phyloP scores from a whole-genome alignment of 2,329 filamentous ascomycete genomes.

The Gnomoniopsis sp. region DNA sequence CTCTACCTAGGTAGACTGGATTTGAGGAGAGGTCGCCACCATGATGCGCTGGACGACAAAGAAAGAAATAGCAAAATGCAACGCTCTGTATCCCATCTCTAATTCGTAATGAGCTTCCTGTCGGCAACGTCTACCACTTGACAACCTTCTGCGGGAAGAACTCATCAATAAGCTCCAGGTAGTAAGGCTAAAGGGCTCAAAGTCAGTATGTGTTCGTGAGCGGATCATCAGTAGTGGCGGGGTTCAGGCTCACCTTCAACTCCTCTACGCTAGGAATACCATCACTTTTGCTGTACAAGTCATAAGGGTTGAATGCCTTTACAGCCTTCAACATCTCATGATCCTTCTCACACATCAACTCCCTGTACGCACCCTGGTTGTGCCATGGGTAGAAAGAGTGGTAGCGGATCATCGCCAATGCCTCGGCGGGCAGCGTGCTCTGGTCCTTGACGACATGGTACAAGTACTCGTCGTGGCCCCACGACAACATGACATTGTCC shows the following conservation, averaged over 20 bases:
- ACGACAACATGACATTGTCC: conserved; percentile 84
- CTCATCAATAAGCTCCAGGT: conserved; percentile 70
- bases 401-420: conserved; percentile 88
- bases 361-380: conserved; percentile 71
- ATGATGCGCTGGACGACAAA: neutral
- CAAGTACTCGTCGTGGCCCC: conserved; percentile 86
- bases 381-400: conserved; percentile 96
- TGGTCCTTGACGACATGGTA: conserved; percentile 86
- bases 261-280: conserved; percentile 72
- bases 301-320: conserved; percentile 85
- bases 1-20: neutral
- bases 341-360: conserved; percentile 83
- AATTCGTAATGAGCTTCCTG: neutral
- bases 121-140: conserved; percentile 52
- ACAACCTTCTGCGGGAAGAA: conserved; percentile 68
- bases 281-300: conserved; percentile 89
- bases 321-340: conserved; percentile 76
- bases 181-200: conserved; percentile 58
- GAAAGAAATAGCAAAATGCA: neutral
- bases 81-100: neutral
- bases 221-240: neutral
- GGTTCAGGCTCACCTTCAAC: conserved; percentile 56
- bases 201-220: neutral
- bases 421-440: conserved; percentile 73
- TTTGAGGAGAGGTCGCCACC: neutral